phyloP scores from a whole-genome alignment of 176 grass and related monocot species.

The Thinopyrum elongatum region DNA sequence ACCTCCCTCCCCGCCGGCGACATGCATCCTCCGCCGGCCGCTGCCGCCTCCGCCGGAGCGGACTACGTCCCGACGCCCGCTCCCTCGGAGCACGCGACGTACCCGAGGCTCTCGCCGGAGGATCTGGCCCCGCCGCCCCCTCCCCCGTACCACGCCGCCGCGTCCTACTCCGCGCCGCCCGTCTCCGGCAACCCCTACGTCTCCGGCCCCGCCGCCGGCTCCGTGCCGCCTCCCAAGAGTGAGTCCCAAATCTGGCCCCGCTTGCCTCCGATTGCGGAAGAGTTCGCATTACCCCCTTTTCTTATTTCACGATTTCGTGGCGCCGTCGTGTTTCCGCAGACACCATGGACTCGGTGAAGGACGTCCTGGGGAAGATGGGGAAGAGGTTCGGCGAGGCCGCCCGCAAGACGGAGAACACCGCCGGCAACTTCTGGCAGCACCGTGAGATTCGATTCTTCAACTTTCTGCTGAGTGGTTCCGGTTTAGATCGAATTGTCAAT shows the following conservation, averaged over 20 bases:
- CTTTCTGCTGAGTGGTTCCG: neutral
- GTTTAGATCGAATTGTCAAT: neutral
- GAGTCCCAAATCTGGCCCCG: conserved; percentile 6
- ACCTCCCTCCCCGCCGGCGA: neutral
- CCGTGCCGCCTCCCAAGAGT: conserved; percentile 57
- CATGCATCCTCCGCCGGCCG: conserved; percentile 58
- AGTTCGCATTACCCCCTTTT: neutral
- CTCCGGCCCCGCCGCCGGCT: conserved; percentile 35
- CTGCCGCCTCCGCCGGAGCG: conserved; percentile 22
- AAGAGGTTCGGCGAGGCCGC: conserved; percentile 86
- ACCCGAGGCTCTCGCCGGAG: conserved; percentile 56
- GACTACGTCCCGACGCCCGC: conserved; percentile 9
- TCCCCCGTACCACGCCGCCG: conserved; percentile 37
- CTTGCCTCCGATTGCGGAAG: neutral
- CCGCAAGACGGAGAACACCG: conserved; percentile 84
- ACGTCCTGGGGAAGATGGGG: conserved; percentile 79
- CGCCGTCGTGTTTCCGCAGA: conserved; percentile 26
- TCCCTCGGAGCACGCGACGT: conserved; percentile 37
- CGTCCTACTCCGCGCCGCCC: conserved; percentile 44
- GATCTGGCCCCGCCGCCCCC: conserved; percentile 55
- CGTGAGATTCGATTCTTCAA: conserved; percentile 43
- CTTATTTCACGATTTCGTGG: neutral
- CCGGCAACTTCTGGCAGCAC: conserved; percentile 95
- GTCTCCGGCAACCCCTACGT: conserved; percentile 73
- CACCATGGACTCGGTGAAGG: conserved; percentile 79